Conservation (phyloP, 2,329 filamentous ascomycete species). For the Penicillium sp. region DNA sequence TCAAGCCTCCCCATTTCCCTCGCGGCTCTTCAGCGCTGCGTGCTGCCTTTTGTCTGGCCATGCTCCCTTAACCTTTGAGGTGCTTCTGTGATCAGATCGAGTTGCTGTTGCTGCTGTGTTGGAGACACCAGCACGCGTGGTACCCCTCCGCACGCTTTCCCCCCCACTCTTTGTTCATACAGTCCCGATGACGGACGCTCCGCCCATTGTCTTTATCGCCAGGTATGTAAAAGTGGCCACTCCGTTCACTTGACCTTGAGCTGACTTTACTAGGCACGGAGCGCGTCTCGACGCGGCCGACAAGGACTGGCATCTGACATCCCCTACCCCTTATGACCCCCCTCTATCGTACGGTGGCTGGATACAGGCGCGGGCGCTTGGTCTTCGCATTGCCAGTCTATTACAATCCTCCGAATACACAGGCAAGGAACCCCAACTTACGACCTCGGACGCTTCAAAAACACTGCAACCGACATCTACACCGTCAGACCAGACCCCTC, state of each 20-base stretch:
- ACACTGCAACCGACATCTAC: slow-evolving; percentile 10
- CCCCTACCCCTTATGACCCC: slow-evolving; percentile 91
- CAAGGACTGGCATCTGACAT: slow-evolving; percentile 91
- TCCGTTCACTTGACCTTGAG: background rate
- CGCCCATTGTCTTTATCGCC: slow-evolving; percentile 46
- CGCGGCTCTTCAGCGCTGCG: slow-evolving; percentile 1
- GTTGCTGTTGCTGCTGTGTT: background rate
- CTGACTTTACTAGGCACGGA: slow-evolving; percentile 71
- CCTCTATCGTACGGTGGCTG: slow-evolving; percentile 94
- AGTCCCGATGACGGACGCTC: slow-evolving; percentile 39
- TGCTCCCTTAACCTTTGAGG: slow-evolving; percentile 1
- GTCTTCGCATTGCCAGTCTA: slow-evolving; percentile 78
- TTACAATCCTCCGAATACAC: slow-evolving; percentile 51
- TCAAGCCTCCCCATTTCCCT: background rate
- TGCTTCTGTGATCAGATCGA: background rate
- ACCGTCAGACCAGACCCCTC: slow-evolving; percentile 14
- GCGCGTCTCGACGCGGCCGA: slow-evolving; percentile 92
- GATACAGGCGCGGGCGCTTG: slow-evolving; percentile 80
- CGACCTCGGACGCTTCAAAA: slow-evolving; percentile 11
- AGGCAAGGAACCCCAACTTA: slow-evolving; percentile 12
- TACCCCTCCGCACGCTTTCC: slow-evolving; percentile 1
- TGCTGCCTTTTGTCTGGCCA: slow-evolving; percentile 4
- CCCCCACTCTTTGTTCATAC: slow-evolving; percentile 1
- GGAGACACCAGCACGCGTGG: background rate
- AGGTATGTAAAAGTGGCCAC: slow-evolving; percentile 31